phyloP scores from a whole-genome alignment of 345 rosid genomes.

The Eucalyptus guilfoylei region DNA sequence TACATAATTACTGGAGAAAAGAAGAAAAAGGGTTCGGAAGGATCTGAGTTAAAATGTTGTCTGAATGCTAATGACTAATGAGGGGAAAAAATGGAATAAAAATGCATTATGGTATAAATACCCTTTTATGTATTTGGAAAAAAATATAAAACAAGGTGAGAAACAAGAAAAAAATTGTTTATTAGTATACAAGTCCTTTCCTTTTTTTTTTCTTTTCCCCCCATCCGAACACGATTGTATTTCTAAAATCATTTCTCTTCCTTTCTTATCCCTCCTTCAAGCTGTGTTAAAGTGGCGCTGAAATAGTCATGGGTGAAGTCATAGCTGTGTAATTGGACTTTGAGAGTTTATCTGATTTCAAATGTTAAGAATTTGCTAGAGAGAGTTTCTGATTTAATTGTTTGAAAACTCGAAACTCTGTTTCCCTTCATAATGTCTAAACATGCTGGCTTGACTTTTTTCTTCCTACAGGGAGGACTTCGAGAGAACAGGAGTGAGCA shows the following conservation, averaged over 20 bases:
- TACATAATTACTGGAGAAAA: background rate
- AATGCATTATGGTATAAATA: background rate
- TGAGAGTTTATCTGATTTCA: background rate
- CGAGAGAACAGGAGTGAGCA: constrained; percentile 62
- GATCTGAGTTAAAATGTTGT: background rate
- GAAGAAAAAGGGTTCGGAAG: background rate
- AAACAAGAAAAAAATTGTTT: background rate
- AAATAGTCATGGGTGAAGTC: background rate
- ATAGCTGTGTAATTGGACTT: background rate
- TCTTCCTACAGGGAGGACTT: constrained; percentile 63
- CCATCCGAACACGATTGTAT: background rate
- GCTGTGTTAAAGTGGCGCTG: background rate
- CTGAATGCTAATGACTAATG: background rate
- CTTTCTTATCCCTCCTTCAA: background rate
- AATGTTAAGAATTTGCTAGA: background rate
- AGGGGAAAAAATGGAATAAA: background rate
- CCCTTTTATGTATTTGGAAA: background rate
- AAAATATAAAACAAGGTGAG: background rate
- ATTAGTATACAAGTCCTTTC: background rate
- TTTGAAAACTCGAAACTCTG: background rate
- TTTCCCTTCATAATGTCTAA: background rate
- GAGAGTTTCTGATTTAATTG: background rate
- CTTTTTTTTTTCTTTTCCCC: background rate
- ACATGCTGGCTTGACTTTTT: background rate
- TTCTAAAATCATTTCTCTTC: background rate